phyloP scores from a whole-genome alignment of 208 protist genomes.

The Acanthamoeba sp. region DNA sequence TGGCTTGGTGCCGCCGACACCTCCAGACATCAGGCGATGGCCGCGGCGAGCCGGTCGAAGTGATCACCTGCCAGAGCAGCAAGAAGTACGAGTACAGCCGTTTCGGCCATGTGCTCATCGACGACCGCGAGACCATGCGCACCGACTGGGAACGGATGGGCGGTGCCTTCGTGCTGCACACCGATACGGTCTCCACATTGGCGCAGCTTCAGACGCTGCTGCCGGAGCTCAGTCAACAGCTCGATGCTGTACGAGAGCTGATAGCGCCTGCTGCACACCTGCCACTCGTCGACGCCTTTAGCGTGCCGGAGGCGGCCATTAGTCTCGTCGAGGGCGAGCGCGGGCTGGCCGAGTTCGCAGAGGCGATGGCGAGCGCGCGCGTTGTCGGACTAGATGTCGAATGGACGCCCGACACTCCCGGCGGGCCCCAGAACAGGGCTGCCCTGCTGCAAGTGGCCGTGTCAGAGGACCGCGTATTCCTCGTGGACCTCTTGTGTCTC shows the following conservation, averaged over 20 bases:
- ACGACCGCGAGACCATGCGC: conserved; percentile 53
- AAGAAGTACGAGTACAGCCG: conserved; percentile 11
- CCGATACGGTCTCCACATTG: not conserved
- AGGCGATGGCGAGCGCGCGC: not conserved
- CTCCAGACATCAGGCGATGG: not conserved
- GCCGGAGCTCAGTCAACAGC: not conserved
- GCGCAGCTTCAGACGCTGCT: not conserved
- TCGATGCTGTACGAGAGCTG: not conserved
- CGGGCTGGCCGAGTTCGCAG: not conserved
- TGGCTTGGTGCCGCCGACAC: conserved; percentile 33
- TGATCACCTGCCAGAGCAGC: conserved; percentile 70
- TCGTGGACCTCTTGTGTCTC: conserved; percentile 28
- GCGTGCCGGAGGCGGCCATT: conserved; percentile 39
- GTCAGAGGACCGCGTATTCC: not conserved
- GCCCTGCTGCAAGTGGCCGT: conserved; percentile 51
- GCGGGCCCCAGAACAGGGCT: not conserved
- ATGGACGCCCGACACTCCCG: conserved; percentile 27
- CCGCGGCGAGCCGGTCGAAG: not conserved
- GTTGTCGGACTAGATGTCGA: conserved; percentile 57
- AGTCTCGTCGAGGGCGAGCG: conserved; percentile 17
- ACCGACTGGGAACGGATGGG: conserved; percentile 63
- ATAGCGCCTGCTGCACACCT: not conserved
- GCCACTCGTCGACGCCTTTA: not conserved
- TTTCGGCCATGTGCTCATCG: conserved; percentile 59
- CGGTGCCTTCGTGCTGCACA: conserved; percentile 57